Base-by-base conservation (phyloP, 2,329 filamentous ascomycete species). In the Lachnellula willkommii region DNA sequence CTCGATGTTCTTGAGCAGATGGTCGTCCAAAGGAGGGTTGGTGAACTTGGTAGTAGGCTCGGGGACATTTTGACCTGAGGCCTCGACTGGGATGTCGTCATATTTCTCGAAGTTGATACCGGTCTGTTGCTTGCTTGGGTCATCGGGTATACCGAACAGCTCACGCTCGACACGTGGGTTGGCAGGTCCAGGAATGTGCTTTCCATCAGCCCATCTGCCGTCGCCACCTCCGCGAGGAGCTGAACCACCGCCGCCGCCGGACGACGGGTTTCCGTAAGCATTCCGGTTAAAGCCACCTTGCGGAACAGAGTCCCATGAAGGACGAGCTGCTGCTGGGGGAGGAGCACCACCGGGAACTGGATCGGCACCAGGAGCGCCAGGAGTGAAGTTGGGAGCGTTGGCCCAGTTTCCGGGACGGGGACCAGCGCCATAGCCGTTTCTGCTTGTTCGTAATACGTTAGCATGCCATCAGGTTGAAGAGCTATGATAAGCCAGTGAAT, bases 51-150 rank as follows among this genome's bases (percentile, higher is more conserved):
- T 86, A 65, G 96, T 90, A 42, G 93, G 88, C 70, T 97, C 94
- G 47, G 94, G 94, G 52, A 97, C 91, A 70, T 95, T 85, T 53
- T 90, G 87, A 59, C 94, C 94, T 58, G 93, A 96, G 62, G 94
- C 94, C 77, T 97, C 94, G 63, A 99, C 94, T 54, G 94, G 94
- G 65, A 99, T 99, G 74, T 99, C 94, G 71, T 99, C 94, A 77
- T 99, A 99, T 81, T 99, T 99, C 79, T 96, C 88, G 73, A 99
- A 99, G 83, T 99, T 99, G 88, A 99, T 97, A 75, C 94, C 94
- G 36, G 91, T 96, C 70, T 95, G 89, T 74, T 96, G 89, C 82
- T 96, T 97, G 65, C 88, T 85, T 61, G 93, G 90, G 70, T 97
- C 94, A 73, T 97, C 93, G 66, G 87, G 79, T 50, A 88, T 79